phyloP scores from a whole-genome alignment of 345 rosid genomes.

The Populus pruinosa region DNA sequence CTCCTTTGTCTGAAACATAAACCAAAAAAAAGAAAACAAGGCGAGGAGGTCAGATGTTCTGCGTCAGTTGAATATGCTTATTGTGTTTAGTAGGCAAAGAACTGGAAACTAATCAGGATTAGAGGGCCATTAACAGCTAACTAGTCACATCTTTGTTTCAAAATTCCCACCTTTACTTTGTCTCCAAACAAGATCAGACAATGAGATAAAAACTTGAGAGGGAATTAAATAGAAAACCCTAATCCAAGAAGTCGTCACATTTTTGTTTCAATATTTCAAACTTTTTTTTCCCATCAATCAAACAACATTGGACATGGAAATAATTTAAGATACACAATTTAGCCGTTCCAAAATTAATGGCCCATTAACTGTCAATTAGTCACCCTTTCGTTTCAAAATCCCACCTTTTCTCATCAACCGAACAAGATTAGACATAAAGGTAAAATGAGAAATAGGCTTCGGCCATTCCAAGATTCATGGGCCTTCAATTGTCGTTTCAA shows the following conservation, averaged over 20 bases:
- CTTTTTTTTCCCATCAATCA: background rate
- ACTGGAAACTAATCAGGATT: background rate
- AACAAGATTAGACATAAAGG: background rate
- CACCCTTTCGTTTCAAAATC: background rate
- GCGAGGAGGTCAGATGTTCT: background rate
- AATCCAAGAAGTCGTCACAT: background rate
- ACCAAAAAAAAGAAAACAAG: too few species aligned
- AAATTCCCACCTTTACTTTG: conserved; percentile 6
- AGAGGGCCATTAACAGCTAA: background rate
- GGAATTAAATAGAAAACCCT: background rate
- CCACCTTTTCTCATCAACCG: conserved; percentile 8
- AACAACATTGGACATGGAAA: background rate
- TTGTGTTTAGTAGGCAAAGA: background rate
- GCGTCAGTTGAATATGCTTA: background rate
- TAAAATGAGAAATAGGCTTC: background rate
- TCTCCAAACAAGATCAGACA: background rate
- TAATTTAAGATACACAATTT: background rate
- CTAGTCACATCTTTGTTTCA: background rate
- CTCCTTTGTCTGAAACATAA: too few species aligned
- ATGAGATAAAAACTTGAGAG: background rate
- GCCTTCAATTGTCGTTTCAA: background rate
- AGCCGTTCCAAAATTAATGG: background rate
- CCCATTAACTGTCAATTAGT: background rate
- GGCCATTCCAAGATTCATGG: background rate
- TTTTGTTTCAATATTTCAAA: background rate